A percentile compares a stretch with the other conserved stretches of the same genome.
phyloP scores from a whole-genome alignment of 768 basidiomycete genomes.

The Suillus luteus region DNA sequence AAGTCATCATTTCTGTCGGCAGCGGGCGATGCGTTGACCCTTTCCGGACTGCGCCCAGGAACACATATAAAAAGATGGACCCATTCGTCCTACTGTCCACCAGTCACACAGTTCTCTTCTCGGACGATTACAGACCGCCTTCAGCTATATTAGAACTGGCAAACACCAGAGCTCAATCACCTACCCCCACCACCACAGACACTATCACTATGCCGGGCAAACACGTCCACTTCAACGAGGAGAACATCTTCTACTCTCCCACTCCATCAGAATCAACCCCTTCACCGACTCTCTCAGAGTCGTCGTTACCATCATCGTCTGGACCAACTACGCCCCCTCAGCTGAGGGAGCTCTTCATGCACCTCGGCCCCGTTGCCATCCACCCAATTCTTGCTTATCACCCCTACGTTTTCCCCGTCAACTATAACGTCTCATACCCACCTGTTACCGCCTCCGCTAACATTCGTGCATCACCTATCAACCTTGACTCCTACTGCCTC shows the following conservation, averaged over 20 bases:
- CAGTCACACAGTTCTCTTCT: neutral
- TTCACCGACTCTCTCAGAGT: constrained; percentile 30
- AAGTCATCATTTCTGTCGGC: neutral
- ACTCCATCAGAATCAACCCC: constrained; percentile 18
- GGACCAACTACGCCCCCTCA: constrained; percentile 34
- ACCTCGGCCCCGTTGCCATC: constrained; percentile 33
- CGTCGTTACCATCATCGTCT: constrained; percentile 34
- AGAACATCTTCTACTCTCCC: constrained; percentile 36
- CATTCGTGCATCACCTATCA: constrained; percentile 26
- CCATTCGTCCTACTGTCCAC: neutral
- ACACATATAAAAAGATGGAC: neutral
- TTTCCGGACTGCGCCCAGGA: neutral
- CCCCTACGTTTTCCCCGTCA: constrained; percentile 24
- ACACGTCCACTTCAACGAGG: constrained; percentile 35
- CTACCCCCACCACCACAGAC: constrained; percentile 9
- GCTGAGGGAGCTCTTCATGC: constrained; percentile 19
- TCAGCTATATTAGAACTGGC: neutral
- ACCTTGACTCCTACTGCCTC: constrained; percentile 26
- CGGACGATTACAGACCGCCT: neutral
- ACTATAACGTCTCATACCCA: constrained; percentile 24
- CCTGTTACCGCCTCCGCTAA: constrained; percentile 27
- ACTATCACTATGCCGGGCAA: constrained; percentile 27
- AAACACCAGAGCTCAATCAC: constrained; percentile 8
- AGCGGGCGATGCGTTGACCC: neutral
- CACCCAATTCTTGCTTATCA: constrained; percentile 34